Base-by-base conservation (phyloP, 2,329 filamentous ascomycete species). In the Penicillium palitans region DNA sequence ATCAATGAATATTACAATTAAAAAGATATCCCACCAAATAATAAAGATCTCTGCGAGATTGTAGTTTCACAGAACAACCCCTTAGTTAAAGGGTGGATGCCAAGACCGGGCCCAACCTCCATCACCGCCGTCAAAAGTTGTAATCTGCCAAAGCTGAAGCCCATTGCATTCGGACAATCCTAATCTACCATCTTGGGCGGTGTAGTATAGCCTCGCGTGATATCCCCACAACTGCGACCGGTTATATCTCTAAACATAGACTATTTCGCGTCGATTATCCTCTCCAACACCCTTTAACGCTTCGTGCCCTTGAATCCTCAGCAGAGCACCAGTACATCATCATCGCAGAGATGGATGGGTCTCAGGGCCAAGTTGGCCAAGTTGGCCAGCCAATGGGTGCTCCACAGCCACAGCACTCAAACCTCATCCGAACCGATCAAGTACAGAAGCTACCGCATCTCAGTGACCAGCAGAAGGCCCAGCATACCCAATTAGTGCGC, bases 361-460 rank as follows among this genome's bases (percentile, higher is more conserved):
- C 67, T 33, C 71, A 72, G 52, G 64, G 67, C 51, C 66, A 70
- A 51, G 61, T 62, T 21, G 64, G 67, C 52, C 66, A 69, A 51
- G 61, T 63, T 21, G 65, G 66, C 40, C 70, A 74, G 61, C 68
- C 69, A 44, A 72, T 73, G 64, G 60, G 65, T 48, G 68, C 70
- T 15, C 65, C 66, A 9, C 72, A 73, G 61, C 74, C 75, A 60
- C 76, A 79, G 63, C 74, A 78, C 49, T 74, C 76, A 6, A 76
- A 78, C 54, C 68, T 82, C 49, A 83, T 84, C 63, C 78, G 78
- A 45, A 80, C 81, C 31, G 79, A 81, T 57, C 80, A 83, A 60
- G 81, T 85, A 52, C 78, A 80, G 60, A 78, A 78, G 57, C 74
- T 85, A 6, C 81, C 81, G 6, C 77, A 80, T 69, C 74, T 87